Conservation (phyloP, 306 rosid species). For the Alnus rubra region DNA sequence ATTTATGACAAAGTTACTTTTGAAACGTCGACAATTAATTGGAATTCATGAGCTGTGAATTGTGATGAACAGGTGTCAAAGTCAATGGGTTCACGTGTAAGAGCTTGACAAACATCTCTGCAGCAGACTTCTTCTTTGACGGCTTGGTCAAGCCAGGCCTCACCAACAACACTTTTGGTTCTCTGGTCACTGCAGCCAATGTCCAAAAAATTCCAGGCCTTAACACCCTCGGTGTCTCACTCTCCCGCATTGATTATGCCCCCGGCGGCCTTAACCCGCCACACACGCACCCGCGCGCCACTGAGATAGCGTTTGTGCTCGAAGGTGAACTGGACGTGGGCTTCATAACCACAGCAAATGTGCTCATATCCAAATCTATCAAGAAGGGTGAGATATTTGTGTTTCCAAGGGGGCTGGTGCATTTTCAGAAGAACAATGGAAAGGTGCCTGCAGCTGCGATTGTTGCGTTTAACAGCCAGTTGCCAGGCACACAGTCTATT, state of each 20-base stretch:
- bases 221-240: conserved; percentile 81
- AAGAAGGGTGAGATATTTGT: conserved; percentile 71
- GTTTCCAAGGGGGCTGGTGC: conserved; percentile 78
- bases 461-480: conserved; percentile 77
- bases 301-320: conserved; percentile 76
- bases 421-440: conserved; percentile 83
- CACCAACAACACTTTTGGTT: conserved; percentile 71
- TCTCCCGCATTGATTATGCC: conserved; percentile 80
- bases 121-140: conserved; percentile 63
- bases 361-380: conserved; percentile 63
- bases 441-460: conserved; percentile 55
- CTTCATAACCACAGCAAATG: conserved; percentile 68
- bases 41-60: neutral
- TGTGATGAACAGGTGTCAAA: conserved; percentile 50
- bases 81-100: conserved; percentile 85
- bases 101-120: conserved; percentile 40
- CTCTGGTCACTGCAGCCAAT: conserved; percentile 69
- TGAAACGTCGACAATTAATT: neutral
- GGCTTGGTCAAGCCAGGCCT: conserved; percentile 66
- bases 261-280: conserved; percentile 91
- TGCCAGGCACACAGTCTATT: conserved; percentile 75
- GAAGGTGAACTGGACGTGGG: conserved; percentile 78
- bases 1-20: neutral
- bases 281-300: conserved; percentile 94
- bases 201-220: conserved; percentile 77